These are phyloP conservation scores for Cadophora luteo-olivacea DNA, from an alignment of 2,329 filamentous ascomycete genomes.

Conservation along the genomic window DNA sequence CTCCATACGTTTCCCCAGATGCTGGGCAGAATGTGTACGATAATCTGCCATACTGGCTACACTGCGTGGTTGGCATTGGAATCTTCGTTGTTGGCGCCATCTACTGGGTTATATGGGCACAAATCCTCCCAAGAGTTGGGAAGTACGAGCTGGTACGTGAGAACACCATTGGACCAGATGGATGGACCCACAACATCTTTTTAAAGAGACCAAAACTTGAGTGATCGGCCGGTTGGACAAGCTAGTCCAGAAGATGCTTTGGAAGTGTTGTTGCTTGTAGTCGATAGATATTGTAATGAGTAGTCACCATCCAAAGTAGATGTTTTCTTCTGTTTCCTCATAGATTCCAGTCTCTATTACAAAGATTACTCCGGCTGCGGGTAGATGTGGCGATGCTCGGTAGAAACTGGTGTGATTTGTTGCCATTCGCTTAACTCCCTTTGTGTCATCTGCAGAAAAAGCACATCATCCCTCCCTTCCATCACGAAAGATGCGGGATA, in stretches of 20 bases:
- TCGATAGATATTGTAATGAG: background rate
- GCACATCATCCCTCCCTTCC: background rate
- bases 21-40: slow-evolving; percentile 60
- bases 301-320: background rate
- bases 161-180: slow-evolving; percentile 62
- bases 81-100: slow-evolving; percentile 58
- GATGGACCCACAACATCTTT: slow-evolving; percentile 59
- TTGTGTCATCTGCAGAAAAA: background rate
- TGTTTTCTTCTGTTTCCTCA: background rate
- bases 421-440: background rate
- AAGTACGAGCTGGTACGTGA: slow-evolving; percentile 63
- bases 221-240: background rate
- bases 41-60: slow-evolving; percentile 61
- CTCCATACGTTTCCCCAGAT: slow-evolving; percentile 62
- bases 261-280: background rate
- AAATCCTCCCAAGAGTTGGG: slow-evolving; percentile 58
- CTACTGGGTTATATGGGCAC: slow-evolving; percentile 63
- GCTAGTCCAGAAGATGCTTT: background rate
- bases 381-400: background rate
- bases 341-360: background rate
- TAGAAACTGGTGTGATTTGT: background rate
- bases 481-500: background rate
- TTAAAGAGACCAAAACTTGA: slow-evolving; percentile 15
- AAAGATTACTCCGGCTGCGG: background rate
- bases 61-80: slow-evolving; percentile 63